Base-by-base conservation (phyloP, 2,329 filamentous ascomycete genomes). In the Monilinia fructicola region DNA sequence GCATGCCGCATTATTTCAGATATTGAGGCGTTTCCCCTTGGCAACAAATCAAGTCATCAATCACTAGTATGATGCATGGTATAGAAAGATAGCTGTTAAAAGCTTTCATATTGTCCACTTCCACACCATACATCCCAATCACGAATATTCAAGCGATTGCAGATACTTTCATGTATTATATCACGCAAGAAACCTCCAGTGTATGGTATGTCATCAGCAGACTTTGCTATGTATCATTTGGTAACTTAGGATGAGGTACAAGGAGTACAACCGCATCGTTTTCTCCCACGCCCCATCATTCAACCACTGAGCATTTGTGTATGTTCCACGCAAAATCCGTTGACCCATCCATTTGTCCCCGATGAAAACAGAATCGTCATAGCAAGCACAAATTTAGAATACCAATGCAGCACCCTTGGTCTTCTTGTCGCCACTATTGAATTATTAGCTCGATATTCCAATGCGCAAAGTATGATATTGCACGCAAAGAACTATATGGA, bases 351-450 rank as follows among this genome's bases (percentile, higher is more conserved):
- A 70, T 69, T 72, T 69, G 68, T 61, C 64, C 73, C 71, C 69
- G 65, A 71, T 73, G 67, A 69, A 69, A 69, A 65, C 69, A 70
- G 67, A 60, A 65, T 53, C 21, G 63, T 31, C 63, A 52, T 65
- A 60, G 71, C 68, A 69, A 66, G 40, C 40, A 66, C 70, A 71
- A 83, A 86, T 84, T 90, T 97, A 99, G 89, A 99, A 99, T 79
- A 99, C 95, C 80, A 99, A 89, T 83, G 95, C 95, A 78, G 95
- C 95, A 90, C 95, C 95, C 93, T 99, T 99, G 78, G 95, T 99
- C 92, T 99, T 99, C 93, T 99, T 99, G 90, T 99, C 95, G 89
- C 95, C 95, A 90, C 95, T 96, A 77, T 78, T 75, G 67, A 69
- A 68, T 12, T 42, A 46, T 65, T 44, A 65, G 64, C 54, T 60